Evolutionary conservation across 805 yeast species (phyloP), one percentile per base, ranked within the genome.

Genomic region (Cyberlindnera americana): DNA sequence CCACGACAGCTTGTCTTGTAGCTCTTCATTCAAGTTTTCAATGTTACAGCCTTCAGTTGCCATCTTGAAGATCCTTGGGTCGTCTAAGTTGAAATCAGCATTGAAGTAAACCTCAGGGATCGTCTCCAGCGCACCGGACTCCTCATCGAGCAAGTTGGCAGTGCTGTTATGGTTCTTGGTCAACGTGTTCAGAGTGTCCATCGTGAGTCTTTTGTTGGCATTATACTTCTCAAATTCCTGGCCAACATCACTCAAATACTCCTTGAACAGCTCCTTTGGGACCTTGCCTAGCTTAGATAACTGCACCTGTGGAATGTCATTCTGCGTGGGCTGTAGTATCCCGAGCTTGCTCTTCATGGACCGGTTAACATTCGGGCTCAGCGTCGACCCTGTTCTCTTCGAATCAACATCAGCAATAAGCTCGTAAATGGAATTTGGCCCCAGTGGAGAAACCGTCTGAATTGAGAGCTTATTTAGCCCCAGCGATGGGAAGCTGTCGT

Each of bases 221-320:
- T 66, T 64, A 52, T 72, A 75, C 29, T 62, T 59, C 12, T 61
- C 66, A 48, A 69, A 78, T 29, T 74, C 78, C 4, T 59, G 54
- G 16, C 66, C 61, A 3, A 80, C 62, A 3, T 66, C 63, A 13
- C 48, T 52, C 11, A 76, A 48, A 47, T 81, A 82, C 2, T 61
- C 50, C 14, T 60, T 64, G 31, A 82, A 65, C 18, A 62, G 66
- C 1, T 64, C 56, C 29, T 68, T 64, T 43, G 72, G 61, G 6
- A 73, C 69, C 35, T 66, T 69, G 16, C 67, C 67, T 4, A 80
- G 57, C 23, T 75, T 76, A 4, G 82, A 66, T 28, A 91, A 65
- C 34, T 73, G 78, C 10, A 88, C 81, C 18, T 82, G 88, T 0
- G 97, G 96, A 10, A 91, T 91, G 54, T 93, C 98, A 35, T 73